Percentiles rank a stretch among this genome's conserved stretches.
phyloP scores from a whole-genome alignment of 805 yeast genomes.

The Sungouiella thailandica region DNA sequence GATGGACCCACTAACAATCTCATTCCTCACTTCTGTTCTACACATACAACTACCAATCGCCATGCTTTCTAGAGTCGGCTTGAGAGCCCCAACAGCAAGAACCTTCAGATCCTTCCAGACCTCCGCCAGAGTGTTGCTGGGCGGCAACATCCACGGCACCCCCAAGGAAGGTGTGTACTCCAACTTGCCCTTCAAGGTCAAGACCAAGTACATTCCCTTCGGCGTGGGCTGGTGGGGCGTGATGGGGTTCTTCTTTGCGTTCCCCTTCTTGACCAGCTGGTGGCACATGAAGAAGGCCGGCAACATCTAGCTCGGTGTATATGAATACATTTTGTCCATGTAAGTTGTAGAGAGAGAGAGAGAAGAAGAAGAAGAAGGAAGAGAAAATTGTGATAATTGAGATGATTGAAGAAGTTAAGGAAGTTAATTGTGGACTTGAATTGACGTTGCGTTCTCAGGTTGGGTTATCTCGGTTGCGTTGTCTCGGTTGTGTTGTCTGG shows the following conservation, averaged over 20 bases:
- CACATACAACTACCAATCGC: no score
- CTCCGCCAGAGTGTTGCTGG: conserved; percentile 32
- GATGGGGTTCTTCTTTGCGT: conserved; percentile 34
- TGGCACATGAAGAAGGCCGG: conserved; percentile 91
- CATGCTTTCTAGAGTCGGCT: conserved; percentile 24
- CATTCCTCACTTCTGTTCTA: no score
- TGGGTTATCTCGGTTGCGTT: no score
- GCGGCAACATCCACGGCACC: conserved; percentile 32
- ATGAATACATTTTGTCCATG: conserved; percentile 3
- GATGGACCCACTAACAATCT: neutral
- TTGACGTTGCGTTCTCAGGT: no score
- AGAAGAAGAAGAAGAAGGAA: no score
- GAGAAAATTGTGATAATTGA: no score
- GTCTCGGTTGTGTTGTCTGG: no score
- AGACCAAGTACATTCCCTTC: conserved; percentile 88
- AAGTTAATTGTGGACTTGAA: no score
- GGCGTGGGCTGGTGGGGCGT: conserved; percentile 77
- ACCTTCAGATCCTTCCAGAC: conserved; percentile 41
- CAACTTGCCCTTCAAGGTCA: conserved; percentile 92
- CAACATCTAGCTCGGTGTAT: conserved; percentile 18
- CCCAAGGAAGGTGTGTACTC: conserved; percentile 69
- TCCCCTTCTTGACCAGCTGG: conserved; percentile 74
- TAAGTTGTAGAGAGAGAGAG: neutral
- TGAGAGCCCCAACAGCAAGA: conserved; percentile 12
- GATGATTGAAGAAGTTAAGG: no score